These are phyloP conservation scores for Thalassia testudinum DNA, from an alignment of 116 monocot species.

Conservation along the genomic window DNA sequence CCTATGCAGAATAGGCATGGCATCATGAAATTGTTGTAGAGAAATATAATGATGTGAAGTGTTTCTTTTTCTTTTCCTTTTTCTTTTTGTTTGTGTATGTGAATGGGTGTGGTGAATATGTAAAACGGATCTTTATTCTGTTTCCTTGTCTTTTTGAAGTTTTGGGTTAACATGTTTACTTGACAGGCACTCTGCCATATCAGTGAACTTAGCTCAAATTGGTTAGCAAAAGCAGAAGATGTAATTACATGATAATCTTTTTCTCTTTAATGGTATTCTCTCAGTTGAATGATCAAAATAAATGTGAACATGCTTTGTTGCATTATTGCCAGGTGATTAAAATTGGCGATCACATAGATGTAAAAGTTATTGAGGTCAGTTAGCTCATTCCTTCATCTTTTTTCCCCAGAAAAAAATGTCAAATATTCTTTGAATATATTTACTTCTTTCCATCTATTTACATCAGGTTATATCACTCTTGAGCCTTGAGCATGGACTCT, in stretches of 20 bases:
- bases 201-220: slow-evolving; percentile 84
- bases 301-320: neutral
- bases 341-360: slow-evolving; percentile 81
- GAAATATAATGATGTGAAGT: neutral
- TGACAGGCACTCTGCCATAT: slow-evolving; percentile 92
- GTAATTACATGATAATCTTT: slow-evolving; percentile 18
- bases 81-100: too few relatives aligned
- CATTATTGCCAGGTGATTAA: slow-evolving; percentile 45
- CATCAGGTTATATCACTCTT: too few relatives aligned
- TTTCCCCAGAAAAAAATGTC: too few relatives aligned
- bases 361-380: slow-evolving; percentile 88
- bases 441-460: too few relatives aligned
- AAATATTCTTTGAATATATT: too few relatives aligned
- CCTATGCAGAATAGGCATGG: neutral
- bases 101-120: too few relatives aligned
- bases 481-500: too few relatives aligned
- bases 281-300: neutral
- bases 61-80: too few relatives aligned
- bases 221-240: slow-evolving; percentile 90
- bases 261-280: neutral
- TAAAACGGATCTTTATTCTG: too few relatives aligned
- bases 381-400: slow-evolving; percentile 1
- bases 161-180: neutral
- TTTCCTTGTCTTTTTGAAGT: neutral
- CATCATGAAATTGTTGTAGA: neutral